Evolutionary conservation across 1,284 basidiomycete genomes (phyloP).

Genomic region (Irpex lacteus): DNA sequence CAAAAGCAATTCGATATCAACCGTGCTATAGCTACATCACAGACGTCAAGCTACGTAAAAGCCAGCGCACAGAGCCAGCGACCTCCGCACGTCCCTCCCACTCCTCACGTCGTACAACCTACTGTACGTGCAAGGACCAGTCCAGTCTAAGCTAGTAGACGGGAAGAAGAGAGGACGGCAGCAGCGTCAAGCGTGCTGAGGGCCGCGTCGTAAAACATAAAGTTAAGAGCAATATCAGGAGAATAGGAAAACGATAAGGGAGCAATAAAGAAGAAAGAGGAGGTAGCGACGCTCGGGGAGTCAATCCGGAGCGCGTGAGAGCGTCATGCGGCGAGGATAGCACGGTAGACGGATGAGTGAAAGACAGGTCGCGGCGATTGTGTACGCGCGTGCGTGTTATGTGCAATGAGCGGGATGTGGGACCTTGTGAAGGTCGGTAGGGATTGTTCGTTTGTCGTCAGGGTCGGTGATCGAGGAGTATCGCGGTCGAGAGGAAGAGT

Average conservation of each 20-base stretch:
- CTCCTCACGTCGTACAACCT: neutral
- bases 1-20: neutral
- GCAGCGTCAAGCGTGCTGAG: neutral
- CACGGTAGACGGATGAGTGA: neutral
- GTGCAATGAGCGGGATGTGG: neutral
- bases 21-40: constrained; percentile 1
- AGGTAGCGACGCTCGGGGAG: neutral
- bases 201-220: neutral
- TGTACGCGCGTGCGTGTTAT: neutral
- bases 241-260: neutral
- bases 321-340: neutral
- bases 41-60: constrained; percentile 4
- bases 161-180: neutral
- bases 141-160: neutral
- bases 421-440: neutral
- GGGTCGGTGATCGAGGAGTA: neutral
- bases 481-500: neutral
- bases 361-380: neutral
- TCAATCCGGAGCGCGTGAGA: neutral
- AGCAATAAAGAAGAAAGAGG: neutral
- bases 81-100: neutral
- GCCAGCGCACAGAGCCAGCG: neutral
- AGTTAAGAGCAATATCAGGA: neutral
- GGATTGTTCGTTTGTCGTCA: neutral
- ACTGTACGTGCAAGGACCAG: neutral